Base-by-base conservation (phyloP, 2,329 filamentous ascomycete genomes). In the Botrytis medusae region DNA sequence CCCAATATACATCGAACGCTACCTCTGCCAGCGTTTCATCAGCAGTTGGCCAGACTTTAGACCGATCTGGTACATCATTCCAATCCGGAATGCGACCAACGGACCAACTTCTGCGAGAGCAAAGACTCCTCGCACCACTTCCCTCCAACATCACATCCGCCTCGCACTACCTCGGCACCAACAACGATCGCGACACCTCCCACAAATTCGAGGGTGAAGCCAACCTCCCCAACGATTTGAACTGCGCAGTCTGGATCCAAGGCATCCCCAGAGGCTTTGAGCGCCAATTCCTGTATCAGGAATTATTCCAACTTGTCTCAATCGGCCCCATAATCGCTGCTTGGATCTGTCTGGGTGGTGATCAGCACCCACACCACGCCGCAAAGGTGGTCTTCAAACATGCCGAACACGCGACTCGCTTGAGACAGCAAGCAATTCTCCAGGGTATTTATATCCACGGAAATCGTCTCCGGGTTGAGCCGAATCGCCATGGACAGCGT, bases 21-120 rank as follows among this genome's bases (percentile, higher is more conserved):
- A 16, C 42, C 4, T 5, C 22, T 10, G 16, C n/a, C 8, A 64
- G 10, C 9, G 9, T 8, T 12, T 12, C 20, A 8, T 46, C 29
- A 10, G 9, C 0, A 32, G 5, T 16, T 48, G 2, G 0, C 12
- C 44, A 51, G 29, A 12, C 0, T 1, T 18, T 7, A 10, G 0
- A 37, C n/a, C 25, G 2, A 37, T 10, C 6, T 12, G 3, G 3
- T 4, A 4, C 12, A 51, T 14, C 5, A 2, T 18, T 34, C 20
- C 63, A 51, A 0, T 4, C 44, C 16, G 2, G 6, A 9, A 0
- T 48, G 0, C 14, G 25, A 5, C 29, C 12, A 48, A 37, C 63
- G 0, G 14, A 18, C 0, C 44, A 65, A 20, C 22, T 48, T 6
- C 9, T 48, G 6, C 25, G 32, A 51, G 44, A 18, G 1, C 46